Evolutionary conservation across 1,139 yeast genomes (phyloP), one percentile per base, ranked within the genome.

Genomic region (Protomyces pachydermus): DNA sequence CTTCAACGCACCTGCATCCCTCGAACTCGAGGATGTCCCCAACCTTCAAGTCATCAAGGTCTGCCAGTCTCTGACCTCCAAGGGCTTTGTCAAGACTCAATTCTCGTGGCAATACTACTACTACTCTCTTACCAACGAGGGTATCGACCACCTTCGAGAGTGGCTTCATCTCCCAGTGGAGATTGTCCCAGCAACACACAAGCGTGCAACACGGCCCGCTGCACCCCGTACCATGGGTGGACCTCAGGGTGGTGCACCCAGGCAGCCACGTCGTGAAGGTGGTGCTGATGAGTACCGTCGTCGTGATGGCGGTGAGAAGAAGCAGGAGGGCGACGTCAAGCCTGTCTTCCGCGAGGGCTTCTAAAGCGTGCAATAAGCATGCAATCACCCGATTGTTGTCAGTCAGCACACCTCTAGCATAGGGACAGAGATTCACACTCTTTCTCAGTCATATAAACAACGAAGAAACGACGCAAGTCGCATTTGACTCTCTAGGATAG

Each of bases 81-180:
- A 87, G 84, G 99, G 99, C 80, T 93, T 78, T 86, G 98, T 93
- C 82, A 91, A 91, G 89, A 93, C 99, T 77, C 98, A 91, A 83
- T 93, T 93, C 88, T 93, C 98, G 77, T 93, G 99, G 99, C 97
- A 91, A 88, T 90, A 90, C 87, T 95, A 93, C 85, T 95, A 93
- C 96, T 95, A 95, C 95, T 91, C 98, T 85, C 89, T 95, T 80
- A 93, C 98, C 79, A 98, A 95, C 80, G 97, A 89, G 82, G 99
- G 99, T 86, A 95, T 95, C 73, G 97, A 91, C 79, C 93, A 84
- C 88, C 88, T 93, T 80, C 89, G 98, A 84, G 90, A 88, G 79
- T 95, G 91, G 89, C 88, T 93, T 81, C 91, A 91, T 87, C 87
- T 93, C 77, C 98, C 98, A 82, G 95, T 88, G 81, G 96, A 91